Evolutionary conservation across 495 filamentous ascomycete species (phyloP).

Genomic region (Ascobolus immersus): DNA sequence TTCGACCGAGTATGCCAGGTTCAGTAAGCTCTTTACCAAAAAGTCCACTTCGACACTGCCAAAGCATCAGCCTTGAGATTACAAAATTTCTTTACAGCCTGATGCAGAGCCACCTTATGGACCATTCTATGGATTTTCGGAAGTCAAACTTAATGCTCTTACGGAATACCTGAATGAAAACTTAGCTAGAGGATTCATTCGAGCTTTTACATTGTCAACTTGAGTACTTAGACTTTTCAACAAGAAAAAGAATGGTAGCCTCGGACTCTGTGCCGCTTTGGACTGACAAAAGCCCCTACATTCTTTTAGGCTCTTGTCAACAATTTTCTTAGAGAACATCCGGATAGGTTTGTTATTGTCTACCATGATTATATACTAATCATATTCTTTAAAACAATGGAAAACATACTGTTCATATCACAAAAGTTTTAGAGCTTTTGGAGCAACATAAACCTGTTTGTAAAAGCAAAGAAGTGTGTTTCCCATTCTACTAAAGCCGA

Average conservation of each 20-base stretch:
- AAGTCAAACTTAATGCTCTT: too few relatives aligned
- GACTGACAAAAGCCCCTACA: background rate
- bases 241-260: background rate
- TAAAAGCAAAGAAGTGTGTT: background rate
- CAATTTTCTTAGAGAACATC: constrained; percentile 4
- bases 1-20: too few relatives aligned
- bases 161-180: too few relatives aligned
- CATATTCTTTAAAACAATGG: constrained; percentile 5
- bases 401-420: constrained; percentile 5
- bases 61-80: too few relatives aligned
- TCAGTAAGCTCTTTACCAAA: too few relatives aligned
- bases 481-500: background rate
- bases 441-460: constrained; percentile 1
- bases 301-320: constrained; percentile 8
- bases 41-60: too few relatives aligned
- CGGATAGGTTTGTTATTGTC: constrained; percentile 6
- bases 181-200: too few relatives aligned
- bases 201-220: too few relatives aligned
- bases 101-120: too few relatives aligned
- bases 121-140: too few relatives aligned
- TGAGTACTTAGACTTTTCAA: constrained; percentile 2
- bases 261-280: constrained; percentile 7
- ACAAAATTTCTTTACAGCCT: too few relatives aligned
- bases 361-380: constrained; percentile 12
- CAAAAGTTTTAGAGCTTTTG: constrained; percentile 4